Evolutionary conservation across 2,329 filamentous ascomycete species (phyloP).

Genomic region (Pseudocercospora crystallina): DNA sequence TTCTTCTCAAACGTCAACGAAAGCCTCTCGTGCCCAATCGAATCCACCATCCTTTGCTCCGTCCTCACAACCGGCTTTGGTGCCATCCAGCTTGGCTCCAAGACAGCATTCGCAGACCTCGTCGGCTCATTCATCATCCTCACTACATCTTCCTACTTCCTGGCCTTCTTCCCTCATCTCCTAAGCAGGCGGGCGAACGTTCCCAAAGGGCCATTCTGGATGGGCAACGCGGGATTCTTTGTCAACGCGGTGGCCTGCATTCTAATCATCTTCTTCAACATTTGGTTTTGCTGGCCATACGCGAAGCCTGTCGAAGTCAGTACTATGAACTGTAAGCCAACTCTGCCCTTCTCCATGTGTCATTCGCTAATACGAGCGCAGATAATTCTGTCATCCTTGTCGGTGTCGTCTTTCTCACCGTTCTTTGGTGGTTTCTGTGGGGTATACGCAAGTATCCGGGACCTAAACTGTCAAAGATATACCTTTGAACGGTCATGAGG

Average conservation of each 20-base stretch:
- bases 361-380: conserved; percentile 41
- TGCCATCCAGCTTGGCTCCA: conserved; percentile 34
- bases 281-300: conserved; percentile 39
- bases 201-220: conserved; percentile 37
- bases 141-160: conserved; percentile 36
- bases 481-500: conserved; percentile 22
- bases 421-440: conserved; percentile 53
- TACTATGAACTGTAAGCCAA: conserved; percentile 41
- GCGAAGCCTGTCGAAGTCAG: conserved; percentile 29
- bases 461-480: conserved; percentile 51
- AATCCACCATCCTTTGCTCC: conserved; percentile 57
- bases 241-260: conserved; percentile 36
- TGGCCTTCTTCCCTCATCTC: conserved; percentile 38
- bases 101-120: conserved; percentile 37
- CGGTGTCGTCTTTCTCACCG: conserved; percentile 49
- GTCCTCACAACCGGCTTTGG: conserved; percentile 48
- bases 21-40: conserved; percentile 58
- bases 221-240: conserved; percentile 34
- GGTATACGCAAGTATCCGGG: conserved; percentile 51
- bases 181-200: conserved; percentile 34
- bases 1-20: conserved; percentile 57
- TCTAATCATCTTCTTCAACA: conserved; percentile 38
- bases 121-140: conserved; percentile 40
- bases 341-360: conserved; percentile 35
- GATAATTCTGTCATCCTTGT: conserved; percentile 56